Evolutionary conservation across 306 rosid species (phyloP), one percentile per base, ranked within the genome.

Genomic region (Sophora flavescens): DNA sequence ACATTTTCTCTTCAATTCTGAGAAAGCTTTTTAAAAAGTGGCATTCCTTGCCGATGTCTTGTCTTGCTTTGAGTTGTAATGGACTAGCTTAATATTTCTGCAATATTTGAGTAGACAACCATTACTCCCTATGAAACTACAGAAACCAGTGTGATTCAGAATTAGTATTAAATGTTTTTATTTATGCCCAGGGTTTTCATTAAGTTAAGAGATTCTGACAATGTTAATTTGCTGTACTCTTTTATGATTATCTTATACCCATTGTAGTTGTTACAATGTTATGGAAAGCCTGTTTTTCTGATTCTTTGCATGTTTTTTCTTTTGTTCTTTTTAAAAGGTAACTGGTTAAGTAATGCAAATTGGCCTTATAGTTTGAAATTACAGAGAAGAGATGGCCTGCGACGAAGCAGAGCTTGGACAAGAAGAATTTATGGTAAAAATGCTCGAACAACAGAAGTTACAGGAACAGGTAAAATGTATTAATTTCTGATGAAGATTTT

Each of bases 401-500:
- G 96, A 94, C 81, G 97, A 94, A 84, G 98, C 97, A 28, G 91
- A 90, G 75, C 94, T 94, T 72, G 93, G 87, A 75, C 83, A 89
- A 30, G 88, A 86, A 36, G 97, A 87, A 66, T 91, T 87, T 84
- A 63, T 84, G 13, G 94, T 86, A 84, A 90, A 83, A 87, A 77
- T 87, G 84, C 35, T 0, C 54, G 53, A 60, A 56, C 97, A 86
- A 72, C 83, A 86, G 45, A 83, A 75, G 61, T 82, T 88, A 54
- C 88, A 86, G 72, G 87, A 89, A 32, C 87, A 82, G 90, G 98
- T 91, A 86, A 68, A 28, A n/a, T 63, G 5, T 62, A 32, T 53
- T 33, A 45, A 56, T 41, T 42, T 78, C 32, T 57, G 39, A 58
- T 32, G 15, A 70, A 14, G 39, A 4, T 12, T 35, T 18, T 47